A percentile compares a stretch with the other conserved stretches of the same genome.
These are phyloP conservation scores for Phytophthora foliorum DNA, from an alignment of 352 stramenopile species.

Conservation along the genomic window DNA sequence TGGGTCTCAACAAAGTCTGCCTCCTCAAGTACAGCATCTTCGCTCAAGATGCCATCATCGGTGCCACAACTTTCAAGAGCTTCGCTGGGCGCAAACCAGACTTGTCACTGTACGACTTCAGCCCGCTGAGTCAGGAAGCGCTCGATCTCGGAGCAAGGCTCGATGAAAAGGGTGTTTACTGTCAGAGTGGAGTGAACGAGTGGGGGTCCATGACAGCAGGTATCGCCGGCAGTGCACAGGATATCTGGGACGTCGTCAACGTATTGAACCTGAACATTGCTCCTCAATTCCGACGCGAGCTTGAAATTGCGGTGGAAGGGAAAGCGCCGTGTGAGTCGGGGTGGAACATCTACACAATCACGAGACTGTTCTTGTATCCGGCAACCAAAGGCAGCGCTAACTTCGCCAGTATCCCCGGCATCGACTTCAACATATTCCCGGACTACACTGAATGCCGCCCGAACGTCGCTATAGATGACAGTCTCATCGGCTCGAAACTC, in stretches of 20 bases:
- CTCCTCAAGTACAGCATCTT: constrained; percentile 41
- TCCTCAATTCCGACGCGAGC: constrained; percentile 27
- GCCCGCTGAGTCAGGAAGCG: constrained; percentile 14
- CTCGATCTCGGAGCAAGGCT: constrained; percentile 22
- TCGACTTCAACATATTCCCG: constrained; percentile 41
- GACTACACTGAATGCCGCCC: constrained; percentile 43
- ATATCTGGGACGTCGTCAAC: constrained; percentile 32
- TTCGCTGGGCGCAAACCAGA: constrained; percentile 27
- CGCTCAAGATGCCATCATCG: constrained; percentile 29
- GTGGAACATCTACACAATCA: constrained; percentile 39
- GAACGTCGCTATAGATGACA: constrained; percentile 21
- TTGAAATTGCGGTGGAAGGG: constrained; percentile 29
- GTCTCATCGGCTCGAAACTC: constrained; percentile 29
- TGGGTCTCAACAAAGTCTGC: constrained; percentile 29
- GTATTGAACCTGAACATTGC: constrained; percentile 29
- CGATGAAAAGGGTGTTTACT: constrained; percentile 31
- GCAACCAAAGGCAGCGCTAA: constrained; percentile 26
- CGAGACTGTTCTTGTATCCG: constrained; percentile 33
- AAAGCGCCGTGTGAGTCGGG: constrained; percentile 24
- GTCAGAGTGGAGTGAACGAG: constrained; percentile 40
- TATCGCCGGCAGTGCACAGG: constrained; percentile 28
- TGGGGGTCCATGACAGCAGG: constrained; percentile 33
- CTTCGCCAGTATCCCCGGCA: constrained; percentile 39
- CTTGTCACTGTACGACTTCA: constrained; percentile 39
- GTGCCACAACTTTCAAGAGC: constrained; percentile 33